Conservation (phyloP, 345 rosid genomes). For the Hibiscus syriacus region DNA sequence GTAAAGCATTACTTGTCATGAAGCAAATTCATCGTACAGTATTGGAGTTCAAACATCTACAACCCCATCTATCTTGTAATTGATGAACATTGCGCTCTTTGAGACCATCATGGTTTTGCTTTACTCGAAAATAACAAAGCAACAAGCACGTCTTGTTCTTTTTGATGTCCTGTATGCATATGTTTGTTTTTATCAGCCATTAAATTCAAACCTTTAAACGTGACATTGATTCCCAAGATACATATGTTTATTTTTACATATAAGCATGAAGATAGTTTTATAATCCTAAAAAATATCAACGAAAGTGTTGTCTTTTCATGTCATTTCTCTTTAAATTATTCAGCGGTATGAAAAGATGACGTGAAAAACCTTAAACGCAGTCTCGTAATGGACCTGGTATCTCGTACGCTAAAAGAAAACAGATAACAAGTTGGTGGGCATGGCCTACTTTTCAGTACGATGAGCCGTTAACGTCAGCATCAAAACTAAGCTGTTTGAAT, state of each 20-base stretch:
- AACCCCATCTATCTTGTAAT: neutral
- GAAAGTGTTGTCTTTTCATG: too few species aligned
- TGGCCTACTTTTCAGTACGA: neutral
- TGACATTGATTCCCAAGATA: too few species aligned
- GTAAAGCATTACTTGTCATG: too few species aligned
- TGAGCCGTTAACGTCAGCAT: conserved; percentile 1
- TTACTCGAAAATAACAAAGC: neutral
- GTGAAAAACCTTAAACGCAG: too few species aligned
- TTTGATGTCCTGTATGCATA: too few species aligned
- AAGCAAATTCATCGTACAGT: too few species aligned
- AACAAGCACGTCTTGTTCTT: neutral
- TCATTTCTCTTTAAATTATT: too few species aligned
- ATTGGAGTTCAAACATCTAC: too few species aligned
- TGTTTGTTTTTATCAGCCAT: too few species aligned
- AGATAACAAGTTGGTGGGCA: neutral
- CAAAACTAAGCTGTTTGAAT: neutral
- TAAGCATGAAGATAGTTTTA: neutral
- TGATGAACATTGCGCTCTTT: neutral
- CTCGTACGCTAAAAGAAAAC: neutral
- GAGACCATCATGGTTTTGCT: neutral
- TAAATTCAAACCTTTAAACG: too few species aligned
- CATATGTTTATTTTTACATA: too few species aligned
- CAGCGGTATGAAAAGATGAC: too few species aligned
- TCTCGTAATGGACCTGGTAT: neutral
- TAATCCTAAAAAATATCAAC: neutral